These are phyloP conservation scores for Antarctomyces pellizariae DNA, from an alignment of 495 filamentous ascomycete genomes.

Conservation along the genomic window DNA sequence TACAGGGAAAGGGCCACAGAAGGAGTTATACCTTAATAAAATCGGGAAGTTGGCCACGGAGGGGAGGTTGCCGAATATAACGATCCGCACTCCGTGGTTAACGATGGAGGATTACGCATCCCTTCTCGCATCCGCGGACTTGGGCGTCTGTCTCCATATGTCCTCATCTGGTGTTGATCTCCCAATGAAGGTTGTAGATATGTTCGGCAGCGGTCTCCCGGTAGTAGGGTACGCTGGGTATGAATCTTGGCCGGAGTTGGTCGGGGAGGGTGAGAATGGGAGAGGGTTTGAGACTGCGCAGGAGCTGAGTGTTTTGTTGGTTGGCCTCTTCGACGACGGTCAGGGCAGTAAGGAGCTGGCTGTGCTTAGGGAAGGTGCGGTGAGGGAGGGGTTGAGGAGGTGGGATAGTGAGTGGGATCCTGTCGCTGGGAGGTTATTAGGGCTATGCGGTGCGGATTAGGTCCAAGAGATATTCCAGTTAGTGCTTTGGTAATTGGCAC, in stretches of 20 bases:
- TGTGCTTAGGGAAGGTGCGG: slow-evolving; percentile 43
- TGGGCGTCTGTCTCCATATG: slow-evolving; percentile 79
- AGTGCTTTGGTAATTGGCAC: too few species aligned
- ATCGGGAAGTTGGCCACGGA: slow-evolving; percentile 33
- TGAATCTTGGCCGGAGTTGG: slow-evolving; percentile 68
- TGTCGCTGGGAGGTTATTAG: slow-evolving; percentile 48
- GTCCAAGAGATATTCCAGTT: too few species aligned
- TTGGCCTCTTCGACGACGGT: slow-evolving; percentile 32
- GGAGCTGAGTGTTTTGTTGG: slow-evolving; percentile 33
- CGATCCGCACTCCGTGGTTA: slow-evolving; percentile 63
- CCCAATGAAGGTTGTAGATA: slow-evolving; percentile 98
- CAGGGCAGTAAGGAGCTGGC: slow-evolving; percentile 24
- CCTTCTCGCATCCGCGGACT: slow-evolving; percentile 67
- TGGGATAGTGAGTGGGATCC: slow-evolving; percentile 94
- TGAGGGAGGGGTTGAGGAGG: slow-evolving; percentile 46
- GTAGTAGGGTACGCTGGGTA: slow-evolving; percentile 70
- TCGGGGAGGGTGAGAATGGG: slow-evolving; percentile 69
- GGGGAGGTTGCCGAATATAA: slow-evolving; percentile 38
- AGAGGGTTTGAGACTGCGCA: slow-evolving; percentile 46
- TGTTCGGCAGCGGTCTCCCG: slow-evolving; percentile 86
- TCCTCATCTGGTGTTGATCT: slow-evolving; percentile 87
- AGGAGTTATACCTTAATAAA: slow-evolving; percentile 42
- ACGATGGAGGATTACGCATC: slow-evolving; percentile 61
- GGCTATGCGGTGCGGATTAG: slow-evolving; percentile 25
- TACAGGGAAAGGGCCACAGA: slow-evolving; percentile 79